Base-by-base conservation (phyloP, 352 stramenopile species). In the Globisporangium orthogonon region DNA sequence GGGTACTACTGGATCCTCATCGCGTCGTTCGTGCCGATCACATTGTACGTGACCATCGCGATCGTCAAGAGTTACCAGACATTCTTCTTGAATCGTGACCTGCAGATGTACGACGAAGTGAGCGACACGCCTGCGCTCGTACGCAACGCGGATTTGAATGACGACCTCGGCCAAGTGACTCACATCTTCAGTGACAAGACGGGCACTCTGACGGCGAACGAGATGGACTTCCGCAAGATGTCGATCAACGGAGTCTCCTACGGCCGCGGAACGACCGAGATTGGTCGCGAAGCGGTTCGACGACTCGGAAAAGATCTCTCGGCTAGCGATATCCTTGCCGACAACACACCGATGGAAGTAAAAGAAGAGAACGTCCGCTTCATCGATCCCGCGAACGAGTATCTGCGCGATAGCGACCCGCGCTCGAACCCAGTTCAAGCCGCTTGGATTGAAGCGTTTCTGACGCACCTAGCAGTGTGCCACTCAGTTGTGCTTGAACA, bases 191-290 rank as follows among this genome's bases (percentile, higher is more conserved):
- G 80, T 47, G 84, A 94, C 65, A 95, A 95, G 52, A 94, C 84
- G 0, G 83, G 84, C 29, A 94, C 86, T 9, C 60, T 94, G 14
- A 95, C 86, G 18, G 82, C 82, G 3, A 95, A 94, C 65, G 82
- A 91, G 58, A 94, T 95, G 86, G 82, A 93, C 51, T 94, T 93
- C 52, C 80, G 86, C 50, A 94, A 94, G 59, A 90, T 95, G 78
- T 88, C 77, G 47, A 75, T 95, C 46, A 75, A 92, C 50, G 86
- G 84, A 18, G 66, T 89, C 3, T 89, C 80, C 1, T 95, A 94
- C 50, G 86, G 84, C 9, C 78, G 79, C 11, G 86, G 83, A 13
- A 94, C 80, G 28, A 91, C 85, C 7, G 83, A 94, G 65, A 94
- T 95, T 39, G 86, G 86, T 0, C 79, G 83, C 1, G 85, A 90